phyloP scores from a whole-genome alignment of 23 red algal genomes.

The Pyropia haitanensis region DNA sequence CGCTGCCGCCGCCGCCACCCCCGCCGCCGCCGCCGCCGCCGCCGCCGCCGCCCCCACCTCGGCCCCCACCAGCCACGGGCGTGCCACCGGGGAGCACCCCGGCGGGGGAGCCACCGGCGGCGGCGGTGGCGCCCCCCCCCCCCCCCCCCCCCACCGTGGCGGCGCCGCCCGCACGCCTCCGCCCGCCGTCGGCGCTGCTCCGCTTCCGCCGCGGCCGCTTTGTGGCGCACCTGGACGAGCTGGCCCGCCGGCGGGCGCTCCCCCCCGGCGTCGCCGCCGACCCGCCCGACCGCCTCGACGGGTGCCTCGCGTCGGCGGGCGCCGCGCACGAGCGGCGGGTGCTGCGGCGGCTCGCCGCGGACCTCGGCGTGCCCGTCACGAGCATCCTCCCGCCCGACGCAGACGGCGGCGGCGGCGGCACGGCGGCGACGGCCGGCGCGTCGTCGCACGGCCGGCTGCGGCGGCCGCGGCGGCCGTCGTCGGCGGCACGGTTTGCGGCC shows the following conservation, averaged over 20 bases:
- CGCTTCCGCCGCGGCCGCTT: slow-evolving; percentile 48
- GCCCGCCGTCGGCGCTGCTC: slow-evolving; percentile 34
- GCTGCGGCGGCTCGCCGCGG: background rate
- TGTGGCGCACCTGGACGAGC: slow-evolving; percentile 35
- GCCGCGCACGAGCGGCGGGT: slow-evolving; percentile 34
- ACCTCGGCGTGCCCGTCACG: slow-evolving; percentile 13
- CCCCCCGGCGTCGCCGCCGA: slow-evolving; percentile 8
- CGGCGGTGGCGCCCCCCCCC: no score
- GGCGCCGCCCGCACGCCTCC: background rate
- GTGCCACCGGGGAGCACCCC: no score
- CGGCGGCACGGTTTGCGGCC: background rate
- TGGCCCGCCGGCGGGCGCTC: slow-evolving; percentile 4
- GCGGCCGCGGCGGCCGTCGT: background rate
- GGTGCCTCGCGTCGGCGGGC: slow-evolving; percentile 25
- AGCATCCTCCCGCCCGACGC: background rate
- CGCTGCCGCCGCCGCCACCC: no score
- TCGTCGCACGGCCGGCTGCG: no score
- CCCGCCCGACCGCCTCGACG: slow-evolving; percentile 19
- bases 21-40: no score
- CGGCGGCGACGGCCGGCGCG: no score
- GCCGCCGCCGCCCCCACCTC: no score
- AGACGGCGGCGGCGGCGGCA: background rate
- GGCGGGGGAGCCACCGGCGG: no score
- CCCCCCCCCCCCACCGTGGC: no score
- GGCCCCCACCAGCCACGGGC: no score